Evolutionary conservation across 208 protist genomes (phyloP).

Genomic region (Jaenimonas drosophilae): DNA sequence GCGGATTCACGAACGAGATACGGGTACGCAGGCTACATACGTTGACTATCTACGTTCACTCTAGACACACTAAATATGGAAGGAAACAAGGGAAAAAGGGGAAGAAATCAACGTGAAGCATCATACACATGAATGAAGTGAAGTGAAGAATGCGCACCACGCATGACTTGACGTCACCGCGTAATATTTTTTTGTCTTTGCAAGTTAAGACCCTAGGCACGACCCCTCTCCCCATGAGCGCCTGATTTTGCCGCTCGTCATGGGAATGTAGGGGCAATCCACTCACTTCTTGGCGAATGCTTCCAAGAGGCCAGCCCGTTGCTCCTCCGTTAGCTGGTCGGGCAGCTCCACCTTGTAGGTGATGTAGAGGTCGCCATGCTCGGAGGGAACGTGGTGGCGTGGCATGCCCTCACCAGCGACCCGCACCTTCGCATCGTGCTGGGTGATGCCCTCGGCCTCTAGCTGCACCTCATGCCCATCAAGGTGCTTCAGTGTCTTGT

Average conservation of each 20-base stretch:
- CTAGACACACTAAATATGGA: no score
- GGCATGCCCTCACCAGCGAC: conserved; percentile 79
- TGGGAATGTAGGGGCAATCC: no score
- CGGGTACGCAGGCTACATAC: no score
- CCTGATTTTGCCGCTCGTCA: no score
- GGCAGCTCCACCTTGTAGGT: conserved; percentile 56
- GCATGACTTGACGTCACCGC: neutral
- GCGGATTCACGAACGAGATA: no score
- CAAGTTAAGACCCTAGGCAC: no score
- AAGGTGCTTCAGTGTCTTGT: conserved; percentile 51
- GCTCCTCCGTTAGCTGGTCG: conserved; percentile 9
- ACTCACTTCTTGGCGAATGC: no score
- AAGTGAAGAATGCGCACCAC: neutral
- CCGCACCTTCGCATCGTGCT: conserved; percentile 20
- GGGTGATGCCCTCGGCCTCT: conserved; percentile 14
- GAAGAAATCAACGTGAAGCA: neutral
- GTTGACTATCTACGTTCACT: no score
- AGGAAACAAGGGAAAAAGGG: neutral
- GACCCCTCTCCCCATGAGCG: no score
- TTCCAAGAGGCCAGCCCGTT: no score
- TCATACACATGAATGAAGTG: no score
- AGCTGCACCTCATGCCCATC: conserved; percentile 55
- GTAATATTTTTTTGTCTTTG: no score
- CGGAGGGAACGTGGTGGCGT: conserved; percentile 44
- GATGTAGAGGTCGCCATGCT: conserved; percentile 59